Conservation (phyloP, 2,329 filamentous ascomycete genomes). For the Graphium sp. region DNA sequence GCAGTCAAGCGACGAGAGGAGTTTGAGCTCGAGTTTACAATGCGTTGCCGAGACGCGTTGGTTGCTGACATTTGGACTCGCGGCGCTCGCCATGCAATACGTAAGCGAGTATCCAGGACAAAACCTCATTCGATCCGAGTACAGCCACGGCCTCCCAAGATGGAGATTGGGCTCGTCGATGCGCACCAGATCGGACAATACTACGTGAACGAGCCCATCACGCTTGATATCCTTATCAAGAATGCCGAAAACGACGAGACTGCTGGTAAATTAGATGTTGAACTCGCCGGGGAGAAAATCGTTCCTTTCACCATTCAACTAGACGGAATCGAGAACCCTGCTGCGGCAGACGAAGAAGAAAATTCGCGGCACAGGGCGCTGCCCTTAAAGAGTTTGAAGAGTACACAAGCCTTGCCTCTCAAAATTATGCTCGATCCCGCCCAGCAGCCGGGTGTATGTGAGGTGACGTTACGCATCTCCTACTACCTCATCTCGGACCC, state of each 20-base stretch:
- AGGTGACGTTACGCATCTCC: constrained; percentile 53
- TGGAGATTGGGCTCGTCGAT: constrained; percentile 54
- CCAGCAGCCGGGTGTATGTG: constrained; percentile 36
- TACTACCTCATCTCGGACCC: constrained; percentile 70
- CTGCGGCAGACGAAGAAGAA: constrained; percentile 16
- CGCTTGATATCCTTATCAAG: constrained; percentile 49
- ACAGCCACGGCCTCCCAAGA: constrained; percentile 78
- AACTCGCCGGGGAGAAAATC: constrained; percentile 41
- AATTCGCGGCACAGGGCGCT: constrained; percentile 25
- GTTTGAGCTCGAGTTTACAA: constrained; percentile 51
- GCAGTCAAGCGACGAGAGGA: constrained; percentile 45
- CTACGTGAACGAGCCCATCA: constrained; percentile 68
- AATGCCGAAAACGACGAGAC: constrained; percentile 78
- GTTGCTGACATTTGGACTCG: constrained; percentile 36
- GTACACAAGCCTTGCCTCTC: constrained; percentile 22
- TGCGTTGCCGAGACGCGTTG: too few relatives aligned
- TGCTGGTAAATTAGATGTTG: constrained; percentile 51
- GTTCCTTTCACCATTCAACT: constrained; percentile 26
- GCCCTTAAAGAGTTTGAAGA: constrained; percentile 27
- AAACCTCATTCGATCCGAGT: constrained; percentile 48
- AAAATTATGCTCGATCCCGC: constrained; percentile 32
- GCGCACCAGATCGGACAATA: constrained; percentile 55
- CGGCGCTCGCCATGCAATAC: constrained; percentile 19
- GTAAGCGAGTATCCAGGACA: too few relatives aligned
- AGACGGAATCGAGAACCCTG: constrained; percentile 15